Evolutionary conservation across 345 rosid species (phyloP).

Genomic region (Linum usitatissimum): DNA sequence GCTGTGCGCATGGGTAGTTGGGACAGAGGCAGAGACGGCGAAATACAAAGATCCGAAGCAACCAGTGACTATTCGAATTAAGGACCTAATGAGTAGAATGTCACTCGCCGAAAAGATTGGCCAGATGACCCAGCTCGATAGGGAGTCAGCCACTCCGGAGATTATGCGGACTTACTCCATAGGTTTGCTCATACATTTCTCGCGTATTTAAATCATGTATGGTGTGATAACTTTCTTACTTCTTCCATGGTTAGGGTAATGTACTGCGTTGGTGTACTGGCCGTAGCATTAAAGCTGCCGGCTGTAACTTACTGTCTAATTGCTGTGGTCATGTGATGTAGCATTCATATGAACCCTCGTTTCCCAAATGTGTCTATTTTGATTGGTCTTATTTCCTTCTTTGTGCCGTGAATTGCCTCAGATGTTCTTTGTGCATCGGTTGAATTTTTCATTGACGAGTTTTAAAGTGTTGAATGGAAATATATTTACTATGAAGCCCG

Average conservation of each 20-base stretch:
- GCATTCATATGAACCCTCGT: not conserved
- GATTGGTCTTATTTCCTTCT: not conserved
- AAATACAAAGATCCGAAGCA: not conserved
- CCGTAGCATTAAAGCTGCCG: not conserved
- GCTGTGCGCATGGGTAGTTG: not conserved
- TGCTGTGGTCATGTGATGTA: not conserved
- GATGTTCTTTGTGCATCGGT: no score
- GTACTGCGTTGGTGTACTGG: not conserved
- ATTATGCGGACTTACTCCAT: not conserved
- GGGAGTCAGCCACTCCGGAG: not conserved
- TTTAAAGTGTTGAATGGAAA: not conserved
- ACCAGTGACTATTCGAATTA: not conserved
- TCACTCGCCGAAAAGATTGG: not conserved
- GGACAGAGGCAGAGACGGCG: not conserved
- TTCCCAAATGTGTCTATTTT: not conserved
- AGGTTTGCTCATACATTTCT: not conserved
- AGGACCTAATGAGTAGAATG: not conserved
- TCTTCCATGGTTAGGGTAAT: not conserved
- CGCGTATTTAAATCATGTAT: not conserved
- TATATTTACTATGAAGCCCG: not conserved
- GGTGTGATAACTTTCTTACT: not conserved
- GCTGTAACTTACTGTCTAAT: no score
- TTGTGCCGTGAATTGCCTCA: not conserved
- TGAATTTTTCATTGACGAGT: no score
- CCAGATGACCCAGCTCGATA: not conserved